Percentiles rank a stretch among this genome's conserved stretches.
Conservation (phyloP, 2,329 filamentous ascomycete genomes). For the Alternaria longipes region DNA sequence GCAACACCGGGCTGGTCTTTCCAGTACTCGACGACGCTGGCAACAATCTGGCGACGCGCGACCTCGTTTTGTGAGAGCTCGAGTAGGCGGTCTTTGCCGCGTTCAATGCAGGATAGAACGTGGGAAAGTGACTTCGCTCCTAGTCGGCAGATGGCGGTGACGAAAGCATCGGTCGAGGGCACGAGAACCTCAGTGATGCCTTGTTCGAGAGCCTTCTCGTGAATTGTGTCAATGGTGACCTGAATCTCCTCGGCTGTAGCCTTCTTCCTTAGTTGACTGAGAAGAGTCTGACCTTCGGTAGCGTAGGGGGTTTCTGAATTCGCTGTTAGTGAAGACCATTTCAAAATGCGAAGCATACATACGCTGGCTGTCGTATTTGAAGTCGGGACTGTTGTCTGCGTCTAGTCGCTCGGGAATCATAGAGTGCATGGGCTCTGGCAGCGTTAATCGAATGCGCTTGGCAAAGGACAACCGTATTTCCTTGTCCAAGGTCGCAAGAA, state of each 20-base stretch:
- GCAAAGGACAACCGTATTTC: constrained; percentile 97
- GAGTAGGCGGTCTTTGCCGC: constrained; percentile 87
- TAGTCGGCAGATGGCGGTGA: constrained; percentile 91
- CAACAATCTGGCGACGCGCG: constrained; percentile 87
- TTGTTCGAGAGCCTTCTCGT: constrained; percentile 75
- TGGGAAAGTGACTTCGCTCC: constrained; percentile 97
- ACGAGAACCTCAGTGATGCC: constrained; percentile 78
- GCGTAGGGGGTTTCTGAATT: constrained; percentile 78
- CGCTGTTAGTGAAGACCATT: constrained; percentile 3
- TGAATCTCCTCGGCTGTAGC: constrained; percentile 88
- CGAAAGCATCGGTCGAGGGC: constrained; percentile 90
- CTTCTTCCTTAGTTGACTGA: constrained; percentile 82
- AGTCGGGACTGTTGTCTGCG: constrained; percentile 91
- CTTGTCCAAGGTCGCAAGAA: constrained; percentile 89
- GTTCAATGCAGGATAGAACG: constrained; percentile 93
- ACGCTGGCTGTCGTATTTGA: constrained; percentile 85
- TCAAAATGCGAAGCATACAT: constrained; percentile 46
- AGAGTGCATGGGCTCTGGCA: constrained; percentile 82
- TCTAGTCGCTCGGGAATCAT: constrained; percentile 89
- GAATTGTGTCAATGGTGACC: constrained; percentile 79
- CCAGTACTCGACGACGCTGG: constrained; percentile 93
- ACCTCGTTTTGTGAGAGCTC: constrained; percentile 76
- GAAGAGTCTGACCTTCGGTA: constrained; percentile 82
- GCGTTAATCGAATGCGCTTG: constrained; percentile 91
- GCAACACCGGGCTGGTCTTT: constrained; percentile 89